phyloP scores from a whole-genome alignment of 2,329 filamentous ascomycete species.

The Exophiala spinifera region DNA sequence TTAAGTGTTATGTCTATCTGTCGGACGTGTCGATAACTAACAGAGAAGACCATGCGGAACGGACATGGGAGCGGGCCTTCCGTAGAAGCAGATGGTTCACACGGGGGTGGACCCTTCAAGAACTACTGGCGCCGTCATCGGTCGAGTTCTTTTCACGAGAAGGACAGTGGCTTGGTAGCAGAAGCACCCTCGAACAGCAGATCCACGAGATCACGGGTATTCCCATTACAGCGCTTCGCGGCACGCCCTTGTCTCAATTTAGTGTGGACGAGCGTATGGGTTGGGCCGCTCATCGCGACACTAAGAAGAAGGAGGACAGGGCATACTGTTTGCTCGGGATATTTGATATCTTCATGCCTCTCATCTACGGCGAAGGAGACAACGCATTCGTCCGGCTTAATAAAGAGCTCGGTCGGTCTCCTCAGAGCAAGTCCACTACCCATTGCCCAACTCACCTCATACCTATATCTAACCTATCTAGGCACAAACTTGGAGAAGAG shows the following conservation, averaged over 20 bases:
- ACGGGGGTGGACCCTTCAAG: slow-evolving; percentile 3
- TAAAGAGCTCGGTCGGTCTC: slow-evolving; percentile 19
- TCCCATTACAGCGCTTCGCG: slow-evolving; percentile 7
- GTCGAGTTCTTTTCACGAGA: slow-evolving; percentile 10
- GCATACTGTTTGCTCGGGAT: slow-evolving; percentile 47
- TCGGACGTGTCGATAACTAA: not conserved
- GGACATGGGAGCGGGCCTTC: not conserved
- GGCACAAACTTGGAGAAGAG: not conserved
- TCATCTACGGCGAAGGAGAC: slow-evolving; percentile 41
- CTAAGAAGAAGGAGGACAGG: slow-evolving; percentile 39
- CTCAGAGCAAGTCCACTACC: not conserved
- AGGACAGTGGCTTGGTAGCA: not conserved
- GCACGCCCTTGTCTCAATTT: slow-evolving; percentile 5
- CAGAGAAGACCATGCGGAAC: not conserved
- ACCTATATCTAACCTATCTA: no score
- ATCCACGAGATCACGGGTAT: slow-evolving; percentile 12
- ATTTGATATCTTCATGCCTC: slow-evolving; percentile 45
- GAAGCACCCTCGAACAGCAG: not conserved
- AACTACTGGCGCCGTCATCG: slow-evolving; percentile 5
- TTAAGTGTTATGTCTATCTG: not conserved
- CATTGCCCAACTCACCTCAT: no score
- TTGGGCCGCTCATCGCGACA: slow-evolving; percentile 39
- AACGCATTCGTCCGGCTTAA: slow-evolving; percentile 26
- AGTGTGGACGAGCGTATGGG: slow-evolving; percentile 39
- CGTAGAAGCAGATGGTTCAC: slow-evolving; percentile 19